Evolutionary conservation across 202 grass and related monocot species (phyloP).

Genomic region (Panicum hallii): DNA sequence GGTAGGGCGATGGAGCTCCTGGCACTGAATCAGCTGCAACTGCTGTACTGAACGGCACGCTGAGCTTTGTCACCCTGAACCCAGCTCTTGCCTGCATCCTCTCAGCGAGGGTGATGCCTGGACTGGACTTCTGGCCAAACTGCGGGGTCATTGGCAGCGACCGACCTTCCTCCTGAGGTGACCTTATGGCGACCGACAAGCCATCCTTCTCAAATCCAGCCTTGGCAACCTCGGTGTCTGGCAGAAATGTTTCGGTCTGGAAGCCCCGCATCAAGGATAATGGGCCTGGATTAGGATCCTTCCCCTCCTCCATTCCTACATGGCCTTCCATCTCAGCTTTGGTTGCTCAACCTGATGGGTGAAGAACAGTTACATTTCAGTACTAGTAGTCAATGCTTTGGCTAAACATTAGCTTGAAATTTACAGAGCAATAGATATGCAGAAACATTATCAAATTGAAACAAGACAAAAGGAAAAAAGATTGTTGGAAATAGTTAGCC

Average conservation of each 20-base stretch:
- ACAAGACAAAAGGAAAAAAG: slow-evolving; percentile 13
- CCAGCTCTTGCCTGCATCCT: slow-evolving; percentile 76
- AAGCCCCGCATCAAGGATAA: slow-evolving; percentile 51
- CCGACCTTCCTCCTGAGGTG: slow-evolving; percentile 35
- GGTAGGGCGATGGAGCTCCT: slow-evolving; percentile 62
- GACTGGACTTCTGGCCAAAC: slow-evolving; percentile 46
- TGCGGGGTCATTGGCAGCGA: slow-evolving; percentile 41
- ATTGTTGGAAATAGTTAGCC: background rate
- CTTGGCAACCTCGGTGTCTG: slow-evolving; percentile 17
- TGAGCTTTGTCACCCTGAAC: slow-evolving; percentile 70
- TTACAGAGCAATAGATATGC: background rate
- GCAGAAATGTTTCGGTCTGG: slow-evolving; percentile 48
- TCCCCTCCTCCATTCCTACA: slow-evolving; percentile 60
- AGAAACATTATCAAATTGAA: slow-evolving; percentile 1
- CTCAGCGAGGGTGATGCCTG: slow-evolving; percentile 62
- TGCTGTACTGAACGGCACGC: slow-evolving; percentile 40
- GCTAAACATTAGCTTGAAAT: background rate
- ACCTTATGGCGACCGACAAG: slow-evolving; percentile 36
- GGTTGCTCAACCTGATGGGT: slow-evolving; percentile 12
- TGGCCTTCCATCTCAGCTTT: slow-evolving; percentile 54
- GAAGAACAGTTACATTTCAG: slow-evolving; percentile 2
- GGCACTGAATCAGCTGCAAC: slow-evolving; percentile 25
- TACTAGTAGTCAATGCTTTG: background rate
- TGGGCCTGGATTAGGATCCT: slow-evolving; percentile 51
- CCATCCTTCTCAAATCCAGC: slow-evolving; percentile 52